Percentiles rank a stretch among this genome's conserved stretches.
These are phyloP conservation scores for Notholithocarpus densiflorus DNA, from an alignment of 306 rosid species.

Conservation along the genomic window DNA sequence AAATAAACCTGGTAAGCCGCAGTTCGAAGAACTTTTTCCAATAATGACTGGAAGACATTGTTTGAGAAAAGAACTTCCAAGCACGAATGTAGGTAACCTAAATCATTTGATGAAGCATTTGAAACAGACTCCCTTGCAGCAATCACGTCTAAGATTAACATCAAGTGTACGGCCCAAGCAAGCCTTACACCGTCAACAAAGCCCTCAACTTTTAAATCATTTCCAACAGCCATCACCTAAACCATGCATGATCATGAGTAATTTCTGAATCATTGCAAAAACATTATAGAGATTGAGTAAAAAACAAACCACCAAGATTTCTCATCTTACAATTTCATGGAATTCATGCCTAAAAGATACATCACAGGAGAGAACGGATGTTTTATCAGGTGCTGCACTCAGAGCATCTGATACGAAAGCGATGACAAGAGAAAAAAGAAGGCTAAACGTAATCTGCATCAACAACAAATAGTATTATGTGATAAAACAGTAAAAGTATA, in stretches of 20 bases:
- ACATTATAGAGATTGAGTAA: slow-evolving; percentile 11
- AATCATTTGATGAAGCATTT: slow-evolving; percentile 64
- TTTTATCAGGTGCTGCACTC: slow-evolving; percentile 81
- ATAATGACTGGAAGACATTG: slow-evolving; percentile 76
- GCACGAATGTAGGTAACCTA: slow-evolving; percentile 59
- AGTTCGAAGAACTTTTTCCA: slow-evolving; percentile 75
- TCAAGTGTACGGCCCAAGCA: slow-evolving; percentile 91
- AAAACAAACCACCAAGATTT: slow-evolving; percentile 15
- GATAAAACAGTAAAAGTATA: slow-evolving; percentile 15
- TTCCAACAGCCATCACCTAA: slow-evolving; percentile 77
- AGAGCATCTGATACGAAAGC: slow-evolving; percentile 84
- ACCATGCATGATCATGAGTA: slow-evolving; percentile 25
- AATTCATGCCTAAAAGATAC: slow-evolving; percentile 74
- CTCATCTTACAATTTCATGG: slow-evolving; percentile 71
- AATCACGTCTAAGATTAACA: slow-evolving; percentile 64
- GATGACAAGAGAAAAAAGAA: slow-evolving; percentile 80
- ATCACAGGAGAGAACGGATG: slow-evolving; percentile 69
- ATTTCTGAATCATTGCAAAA: slow-evolving; percentile 17
- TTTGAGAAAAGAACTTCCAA: slow-evolving; percentile 75
- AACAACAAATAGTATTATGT: slow-evolving; percentile 20
- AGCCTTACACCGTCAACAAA: slow-evolving; percentile 70
- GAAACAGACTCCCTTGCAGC: slow-evolving; percentile 55
- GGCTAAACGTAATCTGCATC: slow-evolving; percentile 86
- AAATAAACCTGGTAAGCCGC: slow-evolving; percentile 84
- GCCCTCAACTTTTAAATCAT: slow-evolving; percentile 73